These are phyloP conservation scores for Hyphopichia buzzinii DNA, from an alignment of 1,139 yeast genomes.

Conservation along the genomic window DNA sequence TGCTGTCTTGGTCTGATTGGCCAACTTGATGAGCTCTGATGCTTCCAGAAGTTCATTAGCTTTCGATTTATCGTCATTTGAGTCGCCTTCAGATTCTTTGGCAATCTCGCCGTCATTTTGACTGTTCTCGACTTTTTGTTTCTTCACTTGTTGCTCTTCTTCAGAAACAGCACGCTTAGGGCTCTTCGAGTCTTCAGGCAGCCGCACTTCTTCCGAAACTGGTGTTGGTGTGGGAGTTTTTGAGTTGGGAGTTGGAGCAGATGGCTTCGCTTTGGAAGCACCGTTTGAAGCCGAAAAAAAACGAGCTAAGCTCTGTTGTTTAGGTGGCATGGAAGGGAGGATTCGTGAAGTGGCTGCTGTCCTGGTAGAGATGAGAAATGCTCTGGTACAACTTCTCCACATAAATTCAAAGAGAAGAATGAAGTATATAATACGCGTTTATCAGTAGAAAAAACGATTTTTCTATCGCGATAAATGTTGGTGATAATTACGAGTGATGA, in stretches of 20 bases:
- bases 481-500: no score
- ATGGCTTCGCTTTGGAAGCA: conserved; percentile 1
- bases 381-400: background rate
- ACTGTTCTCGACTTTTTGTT: conserved; percentile 2
- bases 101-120: conserved; percentile 1
- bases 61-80: conserved; percentile 4
- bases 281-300: conserved; percentile 19
- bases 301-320: conserved; percentile 37
- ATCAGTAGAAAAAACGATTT: no score
- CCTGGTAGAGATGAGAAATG: no score
- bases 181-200: no score
- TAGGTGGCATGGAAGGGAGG: conserved; percentile 31
- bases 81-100: conserved; percentile 6
- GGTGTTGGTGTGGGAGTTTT: conserved; percentile 7
- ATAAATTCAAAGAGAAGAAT: no score
- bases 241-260: background rate
- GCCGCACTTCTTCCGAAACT: no score
- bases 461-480: no score
- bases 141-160: conserved; percentile 4
- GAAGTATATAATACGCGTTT: no score
- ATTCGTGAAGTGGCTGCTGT: no score
- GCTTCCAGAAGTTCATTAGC: conserved; percentile 18
- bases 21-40: conserved; percentile 20
- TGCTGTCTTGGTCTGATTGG: conserved; percentile 20
- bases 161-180: background rate